Base-by-base conservation (phyloP, 352 stramenopile species). In the Globisporangium irregulare region DNA sequence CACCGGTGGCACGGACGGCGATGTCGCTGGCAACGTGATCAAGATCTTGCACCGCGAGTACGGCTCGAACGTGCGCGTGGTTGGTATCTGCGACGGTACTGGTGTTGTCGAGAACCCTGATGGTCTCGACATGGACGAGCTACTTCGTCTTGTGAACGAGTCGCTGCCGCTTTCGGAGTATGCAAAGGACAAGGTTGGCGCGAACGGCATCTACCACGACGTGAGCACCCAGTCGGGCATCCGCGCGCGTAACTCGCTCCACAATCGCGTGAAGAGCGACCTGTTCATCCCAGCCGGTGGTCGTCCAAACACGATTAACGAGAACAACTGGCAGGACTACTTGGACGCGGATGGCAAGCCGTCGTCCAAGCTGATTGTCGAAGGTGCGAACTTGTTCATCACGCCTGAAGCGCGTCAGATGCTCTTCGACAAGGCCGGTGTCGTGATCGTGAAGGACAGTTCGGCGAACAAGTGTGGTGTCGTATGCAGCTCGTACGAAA, bases 361-460 rank as follows among this genome's bases (percentile, higher is more conserved):
- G 79, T 79, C 87, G 65, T 92, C 76, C 32, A 80, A 87, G 66
- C 77, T 93, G 18, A 94, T 95, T 62, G 84, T 95, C 5, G 87
- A 95, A 69, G 87, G 87, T n/a, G 86, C 87, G 36, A 95, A 94
- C 77, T 63, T 95, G 41, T 95, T 95, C 63, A 89, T 94, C 66
- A 95, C 87, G 20, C 86, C 88, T 3, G 85, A 95, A 55, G 85
- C 87, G 15, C 84, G 87, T 66, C 83, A 99, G 73, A 74, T 91
- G 20, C 79, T 99, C 10, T 98, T 97, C 72, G 89, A 99, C 61
- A 88, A 99, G 51, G 97, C 90, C 20, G 96, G 96, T 51, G 96
- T 99, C 12, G 83, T 98, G 1, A 98, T 99, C 76, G 93, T 96
- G 36, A 99, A 99, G 82, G 97, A 99, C 80, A 98, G 92, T 29